Conservation (phyloP, 1,139 yeast genomes). For the Sugiyamaella pinicola region DNA sequence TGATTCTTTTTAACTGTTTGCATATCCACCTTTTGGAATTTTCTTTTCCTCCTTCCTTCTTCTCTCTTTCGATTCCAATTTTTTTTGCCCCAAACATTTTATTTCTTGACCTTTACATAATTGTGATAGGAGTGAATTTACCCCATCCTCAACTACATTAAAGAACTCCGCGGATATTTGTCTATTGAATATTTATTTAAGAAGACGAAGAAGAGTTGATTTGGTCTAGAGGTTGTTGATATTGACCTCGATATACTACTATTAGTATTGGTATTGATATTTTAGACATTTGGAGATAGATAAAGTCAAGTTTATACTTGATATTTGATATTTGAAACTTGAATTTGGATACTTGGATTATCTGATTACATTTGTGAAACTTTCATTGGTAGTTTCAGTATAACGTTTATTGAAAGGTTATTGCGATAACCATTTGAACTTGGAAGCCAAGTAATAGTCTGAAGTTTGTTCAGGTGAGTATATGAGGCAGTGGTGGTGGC, state of each 20-base stretch:
- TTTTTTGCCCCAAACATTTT: slow-evolving; percentile 2
- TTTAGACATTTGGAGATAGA: background rate
- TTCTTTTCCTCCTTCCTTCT: slow-evolving; percentile 12
- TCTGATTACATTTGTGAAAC: background rate
- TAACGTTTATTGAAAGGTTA: too few relatives aligned
- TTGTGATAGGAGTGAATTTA: slow-evolving; percentile 1
- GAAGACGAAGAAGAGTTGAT: background rate
- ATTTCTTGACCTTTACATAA: background rate
- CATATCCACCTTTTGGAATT: slow-evolving; percentile 16
- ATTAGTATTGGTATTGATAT: background rate
- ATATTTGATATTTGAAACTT: background rate
- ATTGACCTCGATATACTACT: too few relatives aligned
- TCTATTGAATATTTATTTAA: too few relatives aligned
- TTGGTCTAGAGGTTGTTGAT: too few relatives aligned
- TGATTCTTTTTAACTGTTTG: slow-evolving; percentile 15
- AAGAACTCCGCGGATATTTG: background rate
- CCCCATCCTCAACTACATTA: slow-evolving; percentile 7
- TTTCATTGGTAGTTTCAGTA: too few relatives aligned
- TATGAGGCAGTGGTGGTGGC: too few relatives aligned
- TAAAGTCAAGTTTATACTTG: background rate
- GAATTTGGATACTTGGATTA: background rate
- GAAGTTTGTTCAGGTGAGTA: too few relatives aligned
- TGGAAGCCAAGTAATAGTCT: too few relatives aligned
- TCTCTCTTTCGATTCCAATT: slow-evolving; percentile 10
- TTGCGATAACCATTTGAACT: background rate